These are phyloP conservation scores for Irpex sp. DNA, from an alignment of 1,284 basidiomycete species.

Conservation along the genomic window DNA sequence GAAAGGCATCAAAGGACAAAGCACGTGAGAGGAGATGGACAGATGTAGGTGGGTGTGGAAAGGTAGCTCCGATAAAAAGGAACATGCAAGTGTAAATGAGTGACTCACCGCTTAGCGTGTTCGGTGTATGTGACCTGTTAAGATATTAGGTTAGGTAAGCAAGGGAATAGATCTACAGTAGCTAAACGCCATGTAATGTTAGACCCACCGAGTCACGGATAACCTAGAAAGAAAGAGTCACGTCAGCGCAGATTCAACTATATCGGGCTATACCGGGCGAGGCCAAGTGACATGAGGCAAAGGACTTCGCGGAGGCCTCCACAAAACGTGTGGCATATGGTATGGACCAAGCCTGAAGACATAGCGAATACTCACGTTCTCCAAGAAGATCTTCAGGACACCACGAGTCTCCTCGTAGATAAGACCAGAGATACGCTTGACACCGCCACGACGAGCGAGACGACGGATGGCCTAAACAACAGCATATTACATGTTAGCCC, in stretches of 20 bases:
- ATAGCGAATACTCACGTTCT: slow-evolving; percentile 81
- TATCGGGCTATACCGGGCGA: too few species aligned
- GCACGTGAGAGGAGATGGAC: neutral
- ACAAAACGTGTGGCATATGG: slow-evolving; percentile 32
- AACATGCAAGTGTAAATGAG: neutral
- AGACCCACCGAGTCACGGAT: neutral
- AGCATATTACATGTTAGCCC: neutral
- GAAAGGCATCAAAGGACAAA: neutral
- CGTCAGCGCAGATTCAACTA: too few species aligned
- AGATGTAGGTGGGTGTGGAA: neutral
- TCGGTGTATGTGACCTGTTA: slow-evolving; percentile 78
- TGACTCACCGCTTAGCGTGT: slow-evolving; percentile 72
- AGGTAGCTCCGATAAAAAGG: too few species aligned
- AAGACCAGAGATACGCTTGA: slow-evolving; percentile 80
- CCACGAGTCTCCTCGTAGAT: slow-evolving; percentile 85
- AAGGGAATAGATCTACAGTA: too few species aligned
- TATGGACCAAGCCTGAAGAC: slow-evolving; percentile 82
- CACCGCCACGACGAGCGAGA: slow-evolving; percentile 83
- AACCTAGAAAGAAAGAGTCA: neutral
- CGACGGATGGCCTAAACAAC: slow-evolving; percentile 66
- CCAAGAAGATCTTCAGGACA: slow-evolving; percentile 81
- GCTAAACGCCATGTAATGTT: neutral
- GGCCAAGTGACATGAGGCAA: too few species aligned
- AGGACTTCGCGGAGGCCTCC: too few species aligned
- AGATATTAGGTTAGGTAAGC: neutral